phyloP scores from a whole-genome alignment of 805 yeast species.

The Suhomyces kilbournensis region DNA sequence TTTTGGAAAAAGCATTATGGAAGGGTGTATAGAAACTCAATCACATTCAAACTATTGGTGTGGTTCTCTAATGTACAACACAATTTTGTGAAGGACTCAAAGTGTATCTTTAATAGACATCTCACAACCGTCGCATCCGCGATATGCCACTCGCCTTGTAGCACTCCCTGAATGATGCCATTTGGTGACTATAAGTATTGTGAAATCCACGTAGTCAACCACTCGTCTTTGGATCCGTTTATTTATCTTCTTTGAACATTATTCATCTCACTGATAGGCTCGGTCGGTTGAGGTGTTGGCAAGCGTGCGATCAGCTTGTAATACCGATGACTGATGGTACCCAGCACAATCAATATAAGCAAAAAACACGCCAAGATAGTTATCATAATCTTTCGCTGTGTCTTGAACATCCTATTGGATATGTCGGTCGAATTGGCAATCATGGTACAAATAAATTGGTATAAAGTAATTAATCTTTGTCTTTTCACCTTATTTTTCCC shows the following conservation, averaged over 20 bases:
- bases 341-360: conserved; percentile 19
- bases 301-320: background rate
- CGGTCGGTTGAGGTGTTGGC: background rate
- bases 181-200: too few species aligned
- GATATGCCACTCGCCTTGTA: too few species aligned
- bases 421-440: conserved; percentile 26
- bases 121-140: too few species aligned
- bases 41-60: too few species aligned
- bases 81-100: too few species aligned
- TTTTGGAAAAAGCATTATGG: conserved; percentile 71
- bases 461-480: background rate
- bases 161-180: too few species aligned
- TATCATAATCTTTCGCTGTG: conserved; percentile 27
- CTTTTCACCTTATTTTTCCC: background rate
- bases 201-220: too few species aligned
- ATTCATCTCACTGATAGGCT: background rate
- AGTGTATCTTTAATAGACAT: too few species aligned
- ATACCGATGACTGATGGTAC: background rate
- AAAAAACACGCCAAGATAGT: conserved; percentile 21
- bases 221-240: too few species aligned
- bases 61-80: too few species aligned
- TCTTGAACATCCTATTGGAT: conserved; percentile 28
- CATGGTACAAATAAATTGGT: background rate
- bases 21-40: conserved; percentile 63
- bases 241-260: background rate